Conservation (phyloP, 164 flowering plant genomes). For the Protea cynaroides region DNA sequence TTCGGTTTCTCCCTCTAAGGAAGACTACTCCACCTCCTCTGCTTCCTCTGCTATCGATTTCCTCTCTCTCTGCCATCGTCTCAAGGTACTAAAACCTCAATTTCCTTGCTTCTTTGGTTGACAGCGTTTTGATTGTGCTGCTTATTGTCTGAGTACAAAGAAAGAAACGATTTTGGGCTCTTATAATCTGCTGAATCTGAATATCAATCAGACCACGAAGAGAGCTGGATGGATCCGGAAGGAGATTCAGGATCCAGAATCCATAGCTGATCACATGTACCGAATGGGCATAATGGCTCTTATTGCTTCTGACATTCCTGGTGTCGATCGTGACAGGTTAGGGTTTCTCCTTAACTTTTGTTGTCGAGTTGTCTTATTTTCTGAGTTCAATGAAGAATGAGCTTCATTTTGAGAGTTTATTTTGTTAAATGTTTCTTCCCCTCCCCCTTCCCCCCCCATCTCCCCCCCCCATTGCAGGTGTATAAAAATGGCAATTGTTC, state of each 20-base stretch:
- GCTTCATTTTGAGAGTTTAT: neutral
- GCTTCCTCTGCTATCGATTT: constrained; percentile 74
- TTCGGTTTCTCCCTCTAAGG: constrained; percentile 45
- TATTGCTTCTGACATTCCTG: constrained; percentile 68
- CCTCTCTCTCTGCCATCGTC: constrained; percentile 72
- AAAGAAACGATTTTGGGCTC: neutral
- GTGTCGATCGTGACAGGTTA: constrained; percentile 78
- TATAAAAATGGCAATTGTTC: constrained; percentile 92
- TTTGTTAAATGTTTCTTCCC: neutral
- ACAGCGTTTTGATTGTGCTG: neutral
- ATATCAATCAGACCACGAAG: constrained; percentile 57
- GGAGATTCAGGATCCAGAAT: constrained; percentile 68
- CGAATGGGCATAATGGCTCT: constrained; percentile 96
- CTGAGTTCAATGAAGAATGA: neutral
- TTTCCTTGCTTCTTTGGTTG: neutral
- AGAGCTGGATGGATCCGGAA: constrained; percentile 85
- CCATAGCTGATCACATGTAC: constrained; percentile 96
- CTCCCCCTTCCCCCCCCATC: neutral
- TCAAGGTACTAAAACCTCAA: constrained; percentile 35
- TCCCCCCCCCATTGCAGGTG: constrained; percentile 48
- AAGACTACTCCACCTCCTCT: constrained; percentile 13
- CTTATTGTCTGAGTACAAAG: neutral
- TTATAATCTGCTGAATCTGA: constrained; percentile 2
- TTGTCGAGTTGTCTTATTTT: neutral
- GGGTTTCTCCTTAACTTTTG: constrained; percentile 10